A percentile compares a stretch with the other conserved stretches of the same genome.
Conservation (phyloP, 2,329 filamentous ascomycete species). For the Microsporum canis region DNA sequence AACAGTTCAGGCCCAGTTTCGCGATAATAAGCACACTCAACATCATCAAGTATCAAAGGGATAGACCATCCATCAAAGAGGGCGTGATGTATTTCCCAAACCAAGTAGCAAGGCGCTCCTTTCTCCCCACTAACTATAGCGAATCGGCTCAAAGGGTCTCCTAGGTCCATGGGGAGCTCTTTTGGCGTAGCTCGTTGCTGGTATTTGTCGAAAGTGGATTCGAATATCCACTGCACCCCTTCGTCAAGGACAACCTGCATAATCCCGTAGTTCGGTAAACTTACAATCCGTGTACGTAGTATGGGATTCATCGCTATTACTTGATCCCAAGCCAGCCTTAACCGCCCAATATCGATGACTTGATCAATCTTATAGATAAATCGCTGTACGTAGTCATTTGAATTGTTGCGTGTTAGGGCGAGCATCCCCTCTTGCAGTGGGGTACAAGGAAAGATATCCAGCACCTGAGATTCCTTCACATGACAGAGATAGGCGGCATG, state of each 20-base stretch:
- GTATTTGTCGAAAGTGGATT: constrained; percentile 4
- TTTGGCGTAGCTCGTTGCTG: constrained; percentile 2
- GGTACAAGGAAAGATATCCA: constrained; percentile 29
- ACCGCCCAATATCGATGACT: constrained; percentile 20
- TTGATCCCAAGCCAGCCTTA: constrained; percentile 28
- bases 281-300: constrained; percentile 29
- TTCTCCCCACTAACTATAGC: background rate
- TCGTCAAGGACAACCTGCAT: constrained; percentile 19
- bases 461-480: background rate
- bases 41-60: background rate
- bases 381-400: constrained; percentile 27
- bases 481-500: background rate
- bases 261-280: constrained; percentile 9
- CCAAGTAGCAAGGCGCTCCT: background rate
- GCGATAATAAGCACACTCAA: background rate
- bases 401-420: constrained; percentile 24
- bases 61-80: constrained; percentile 3
- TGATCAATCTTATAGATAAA: constrained; percentile 20
- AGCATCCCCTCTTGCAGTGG: constrained; percentile 32
- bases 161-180: constrained; percentile 12
- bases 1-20: background rate
- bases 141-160: background rate
- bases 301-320: constrained; percentile 25
- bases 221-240: constrained; percentile 10
- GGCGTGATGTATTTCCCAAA: background rate